phyloP scores from a whole-genome alignment of 1,139 yeast genomes.

The Sugiyamaella paludigena region DNA sequence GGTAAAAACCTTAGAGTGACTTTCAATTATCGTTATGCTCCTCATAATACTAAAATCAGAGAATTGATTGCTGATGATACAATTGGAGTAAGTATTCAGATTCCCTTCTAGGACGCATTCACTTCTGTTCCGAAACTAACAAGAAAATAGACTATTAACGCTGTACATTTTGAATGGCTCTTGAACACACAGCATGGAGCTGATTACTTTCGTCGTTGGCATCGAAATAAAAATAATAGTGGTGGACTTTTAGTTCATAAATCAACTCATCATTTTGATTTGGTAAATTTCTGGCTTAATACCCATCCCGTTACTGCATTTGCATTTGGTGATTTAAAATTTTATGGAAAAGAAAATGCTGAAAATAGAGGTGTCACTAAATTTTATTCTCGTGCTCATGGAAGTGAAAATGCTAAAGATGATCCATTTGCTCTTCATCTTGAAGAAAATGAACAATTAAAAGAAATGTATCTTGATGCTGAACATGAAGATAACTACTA shows the following conservation, averaged over 20 bases:
- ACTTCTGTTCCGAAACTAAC: too few relatives aligned
- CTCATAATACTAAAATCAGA: constrained; percentile 21
- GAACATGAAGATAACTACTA: constrained; percentile 22
- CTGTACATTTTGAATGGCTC: constrained; percentile 23
- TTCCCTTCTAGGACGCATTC: too few relatives aligned
- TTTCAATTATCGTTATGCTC: constrained; percentile 23
- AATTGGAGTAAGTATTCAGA: constrained; percentile 13
- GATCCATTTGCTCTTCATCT: constrained; percentile 22
- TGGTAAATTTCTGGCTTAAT: constrained; percentile 21
- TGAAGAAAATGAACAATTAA: constrained; percentile 15
- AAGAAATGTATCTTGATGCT: constrained; percentile 21
- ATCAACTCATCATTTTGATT: constrained; percentile 22
- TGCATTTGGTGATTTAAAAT: constrained; percentile 20
- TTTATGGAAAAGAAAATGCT: constrained; percentile 23
- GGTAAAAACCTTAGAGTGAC: constrained; percentile 19
- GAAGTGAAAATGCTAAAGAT: constrained; percentile 17
- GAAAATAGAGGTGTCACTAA: constrained; percentile 20
- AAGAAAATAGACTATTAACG: constrained; percentile 9
- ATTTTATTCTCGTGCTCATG: constrained; percentile 22
- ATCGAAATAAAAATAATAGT: constrained; percentile 19
- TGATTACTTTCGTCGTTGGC: constrained; percentile 22
- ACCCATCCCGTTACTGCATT: constrained; percentile 20
- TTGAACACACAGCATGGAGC: constrained; percentile 23
- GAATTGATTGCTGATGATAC: constrained; percentile 20
- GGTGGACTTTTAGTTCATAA: constrained; percentile 22